Percentiles rank a stretch among this genome's conserved stretches.
These are phyloP conservation scores for Penicillium paradoxum DNA, from an alignment of 495 filamentous ascomycete genomes.

Conservation along the genomic window DNA sequence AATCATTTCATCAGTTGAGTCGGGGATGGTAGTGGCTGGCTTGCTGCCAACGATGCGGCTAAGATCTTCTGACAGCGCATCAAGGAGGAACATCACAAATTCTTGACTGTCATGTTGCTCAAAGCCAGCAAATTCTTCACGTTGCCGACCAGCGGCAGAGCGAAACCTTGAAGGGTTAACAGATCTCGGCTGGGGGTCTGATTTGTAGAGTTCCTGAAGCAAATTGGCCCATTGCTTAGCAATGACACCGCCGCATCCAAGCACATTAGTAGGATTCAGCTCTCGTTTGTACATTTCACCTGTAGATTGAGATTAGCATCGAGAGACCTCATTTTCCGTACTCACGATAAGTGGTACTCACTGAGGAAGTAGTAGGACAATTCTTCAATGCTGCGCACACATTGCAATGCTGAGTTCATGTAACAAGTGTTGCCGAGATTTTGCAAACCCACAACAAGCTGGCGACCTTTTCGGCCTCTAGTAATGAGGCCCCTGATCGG, in stretches of 20 bases:
- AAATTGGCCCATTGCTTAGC: slow-evolving; percentile 74
- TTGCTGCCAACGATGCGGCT: slow-evolving; percentile 85
- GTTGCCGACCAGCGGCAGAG: slow-evolving; percentile 68
- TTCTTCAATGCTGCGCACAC: slow-evolving; percentile 85
- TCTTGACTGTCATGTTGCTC: slow-evolving; percentile 97
- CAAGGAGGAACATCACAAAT: slow-evolving; percentile 92
- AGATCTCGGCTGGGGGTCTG: slow-evolving; percentile 48
- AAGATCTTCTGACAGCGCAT: slow-evolving; percentile 90
- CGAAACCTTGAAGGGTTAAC: slow-evolving; percentile 77
- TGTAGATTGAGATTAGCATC: slow-evolving; percentile 23
- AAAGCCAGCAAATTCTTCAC: slow-evolving; percentile 84
- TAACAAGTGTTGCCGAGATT: slow-evolving; percentile 98
- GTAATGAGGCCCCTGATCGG: neutral
- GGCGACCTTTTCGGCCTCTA: slow-evolving; percentile 65
- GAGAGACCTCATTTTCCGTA: neutral
- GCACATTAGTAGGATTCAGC: slow-evolving; percentile 75
- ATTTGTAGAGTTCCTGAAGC: slow-evolving; percentile 63
- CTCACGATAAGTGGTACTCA: slow-evolving; percentile 29
- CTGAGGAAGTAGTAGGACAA: slow-evolving; percentile 83
- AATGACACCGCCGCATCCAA: slow-evolving; percentile 77
- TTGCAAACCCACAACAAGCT: slow-evolving; percentile 59
- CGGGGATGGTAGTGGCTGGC: slow-evolving; percentile 95
- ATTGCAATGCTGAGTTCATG: slow-evolving; percentile 97
- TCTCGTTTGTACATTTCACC: slow-evolving; percentile 67
- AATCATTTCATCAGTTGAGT: slow-evolving; percentile 96